phyloP scores from a whole-genome alignment of 495 filamentous ascomycete species.

The Pyronema omphalodes region DNA sequence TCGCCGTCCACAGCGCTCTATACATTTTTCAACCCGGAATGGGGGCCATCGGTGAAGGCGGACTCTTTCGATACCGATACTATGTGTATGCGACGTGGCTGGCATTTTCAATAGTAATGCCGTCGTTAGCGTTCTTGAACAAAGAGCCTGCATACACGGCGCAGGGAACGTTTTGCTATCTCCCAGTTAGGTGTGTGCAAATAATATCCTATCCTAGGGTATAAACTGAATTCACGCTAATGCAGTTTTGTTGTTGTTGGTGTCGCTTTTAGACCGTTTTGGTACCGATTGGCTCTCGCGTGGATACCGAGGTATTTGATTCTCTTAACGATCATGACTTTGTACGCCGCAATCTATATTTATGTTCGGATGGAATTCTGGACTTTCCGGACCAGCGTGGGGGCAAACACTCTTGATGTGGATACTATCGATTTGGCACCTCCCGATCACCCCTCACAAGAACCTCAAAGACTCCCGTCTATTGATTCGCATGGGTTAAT shows the following conservation, averaged over 20 bases:
- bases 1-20: conserved; percentile 50
- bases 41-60: conserved; percentile 31
- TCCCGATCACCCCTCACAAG: conserved; percentile 12
- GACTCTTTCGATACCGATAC: conserved; percentile 46
- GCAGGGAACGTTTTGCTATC: conserved; percentile 45
- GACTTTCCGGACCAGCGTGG: conserved; percentile 22
- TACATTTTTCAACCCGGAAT: conserved; percentile 42
- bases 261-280: conserved; percentile 26
- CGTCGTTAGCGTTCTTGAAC: conserved; percentile 46
- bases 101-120: conserved; percentile 37
- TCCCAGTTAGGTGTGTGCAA: conserved; percentile 32
- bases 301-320: conserved; percentile 61
- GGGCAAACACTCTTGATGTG: conserved; percentile 22
- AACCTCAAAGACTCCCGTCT: conserved; percentile 12
- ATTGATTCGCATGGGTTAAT: conserved; percentile 23
- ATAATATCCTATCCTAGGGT: neutral
- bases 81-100: conserved; percentile 36
- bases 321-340: conserved; percentile 32
- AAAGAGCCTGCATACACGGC: conserved; percentile 35
- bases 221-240: neutral
- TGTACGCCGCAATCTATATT: conserved; percentile 50
- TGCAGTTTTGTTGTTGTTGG: conserved; percentile 9
- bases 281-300: conserved; percentile 45
- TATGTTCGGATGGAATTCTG: conserved; percentile 37
- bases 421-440: conserved; percentile 19